Conservation (phyloP, 116 monocot species). For the Phalaenopsis hybrid region DNA sequence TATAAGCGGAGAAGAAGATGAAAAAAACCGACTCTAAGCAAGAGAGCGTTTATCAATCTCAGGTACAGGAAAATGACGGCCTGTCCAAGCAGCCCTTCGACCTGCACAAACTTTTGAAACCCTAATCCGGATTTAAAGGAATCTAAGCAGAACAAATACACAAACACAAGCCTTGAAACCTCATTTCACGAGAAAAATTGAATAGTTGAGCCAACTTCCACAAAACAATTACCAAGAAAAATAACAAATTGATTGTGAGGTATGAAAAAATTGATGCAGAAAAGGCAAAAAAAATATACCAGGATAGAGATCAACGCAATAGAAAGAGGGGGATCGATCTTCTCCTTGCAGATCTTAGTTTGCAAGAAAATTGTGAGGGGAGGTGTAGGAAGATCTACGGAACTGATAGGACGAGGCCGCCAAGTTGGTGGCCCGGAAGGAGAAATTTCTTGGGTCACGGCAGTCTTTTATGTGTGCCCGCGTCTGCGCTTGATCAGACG, state of each 20-base stretch:
- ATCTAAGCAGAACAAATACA: background rate
- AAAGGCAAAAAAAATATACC: background rate
- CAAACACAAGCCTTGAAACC: background rate
- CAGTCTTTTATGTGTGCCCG: background rate
- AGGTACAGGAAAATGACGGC: background rate
- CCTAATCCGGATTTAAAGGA: background rate
- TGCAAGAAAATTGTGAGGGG: background rate
- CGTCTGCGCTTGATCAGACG: too few species aligned
- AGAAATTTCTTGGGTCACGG: background rate
- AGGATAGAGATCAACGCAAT: background rate
- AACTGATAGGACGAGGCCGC: background rate
- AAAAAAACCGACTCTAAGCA: background rate
- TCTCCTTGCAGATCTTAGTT: background rate
- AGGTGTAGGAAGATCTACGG: background rate
- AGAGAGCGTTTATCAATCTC: background rate
- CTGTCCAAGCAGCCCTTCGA: background rate
- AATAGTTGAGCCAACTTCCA: background rate
- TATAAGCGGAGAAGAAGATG: background rate
- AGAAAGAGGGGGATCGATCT: background rate
- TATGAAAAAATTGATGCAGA: background rate
- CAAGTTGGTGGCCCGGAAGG: background rate
- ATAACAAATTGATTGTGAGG: background rate
- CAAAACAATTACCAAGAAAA: background rate
- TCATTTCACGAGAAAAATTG: background rate
- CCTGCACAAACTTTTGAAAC: background rate